phyloP scores from a whole-genome alignment of 495 filamentous ascomycete genomes.

The Talaromyces trachyspermus region DNA sequence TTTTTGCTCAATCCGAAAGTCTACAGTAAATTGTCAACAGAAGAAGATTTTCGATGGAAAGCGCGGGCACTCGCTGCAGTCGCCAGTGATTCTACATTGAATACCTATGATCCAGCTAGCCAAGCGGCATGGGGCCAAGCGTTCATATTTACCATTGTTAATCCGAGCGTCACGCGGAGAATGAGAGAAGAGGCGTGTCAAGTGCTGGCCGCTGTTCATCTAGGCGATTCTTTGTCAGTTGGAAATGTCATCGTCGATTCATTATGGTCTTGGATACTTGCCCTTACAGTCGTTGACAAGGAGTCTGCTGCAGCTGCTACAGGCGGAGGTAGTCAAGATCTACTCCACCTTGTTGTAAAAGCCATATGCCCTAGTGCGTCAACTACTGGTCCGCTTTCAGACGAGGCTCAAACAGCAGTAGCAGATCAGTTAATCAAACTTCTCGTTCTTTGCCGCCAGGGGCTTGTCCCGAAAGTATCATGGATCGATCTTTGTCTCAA shows the following conservation, averaged over 20 bases:
- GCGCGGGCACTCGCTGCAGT: slow-evolving; percentile 60
- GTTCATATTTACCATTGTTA: slow-evolving; percentile 70
- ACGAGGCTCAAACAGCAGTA: slow-evolving; percentile 23
- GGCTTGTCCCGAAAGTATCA: slow-evolving; percentile 65
- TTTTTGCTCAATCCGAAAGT: slow-evolving; percentile 78
- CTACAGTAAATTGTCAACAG: slow-evolving; percentile 64
- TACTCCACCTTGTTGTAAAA: slow-evolving; percentile 56
- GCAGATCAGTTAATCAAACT: slow-evolving; percentile 63
- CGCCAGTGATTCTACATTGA: slow-evolving; percentile 34
- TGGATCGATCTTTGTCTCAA: slow-evolving; percentile 87
- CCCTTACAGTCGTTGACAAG: slow-evolving; percentile 58
- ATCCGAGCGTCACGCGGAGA: slow-evolving; percentile 44
- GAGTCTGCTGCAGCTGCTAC: slow-evolving; percentile 65
- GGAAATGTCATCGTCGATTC: slow-evolving; percentile 56
- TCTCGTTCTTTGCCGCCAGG: slow-evolving; percentile 67
- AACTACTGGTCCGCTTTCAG: slow-evolving; percentile 27
- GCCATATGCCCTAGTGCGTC: slow-evolving; percentile 56
- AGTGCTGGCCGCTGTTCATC: slow-evolving; percentile 52
- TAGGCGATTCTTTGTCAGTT: slow-evolving; percentile 43
- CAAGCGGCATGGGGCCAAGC: slow-evolving; percentile 69
- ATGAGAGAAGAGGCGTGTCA: slow-evolving; percentile 52
- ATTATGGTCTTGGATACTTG: slow-evolving; percentile 75
- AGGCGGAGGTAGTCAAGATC: slow-evolving; percentile 49
- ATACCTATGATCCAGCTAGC: slow-evolving; percentile 23
- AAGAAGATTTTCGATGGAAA: slow-evolving; percentile 72